phyloP scores from a whole-genome alignment of 768 basidiomycete genomes.

The Kwoniella botswanensis region DNA sequence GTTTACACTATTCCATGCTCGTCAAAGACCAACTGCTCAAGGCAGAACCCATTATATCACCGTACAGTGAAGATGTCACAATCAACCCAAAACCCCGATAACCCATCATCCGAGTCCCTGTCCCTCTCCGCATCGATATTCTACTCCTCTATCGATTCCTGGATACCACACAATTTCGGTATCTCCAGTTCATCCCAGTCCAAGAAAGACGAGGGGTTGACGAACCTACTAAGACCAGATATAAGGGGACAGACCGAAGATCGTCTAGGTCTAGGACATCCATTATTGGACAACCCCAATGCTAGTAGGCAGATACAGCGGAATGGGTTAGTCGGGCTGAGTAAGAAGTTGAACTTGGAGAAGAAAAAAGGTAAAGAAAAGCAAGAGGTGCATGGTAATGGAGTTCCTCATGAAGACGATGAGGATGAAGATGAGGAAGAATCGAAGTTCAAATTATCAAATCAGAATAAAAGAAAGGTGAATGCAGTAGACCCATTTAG shows the following conservation, averaged over 20 bases:
- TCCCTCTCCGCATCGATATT: conserved; percentile 38
- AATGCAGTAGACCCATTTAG: conserved; percentile 1
- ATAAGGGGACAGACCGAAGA: conserved; percentile 17
- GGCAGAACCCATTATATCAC: neutral
- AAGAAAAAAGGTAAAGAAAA: conserved; percentile 18
- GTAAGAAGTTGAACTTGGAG: conserved; percentile 14
- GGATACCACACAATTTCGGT: conserved; percentile 44
- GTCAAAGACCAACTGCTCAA: neutral
- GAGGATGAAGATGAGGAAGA: conserved; percentile 39
- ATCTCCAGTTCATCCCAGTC: conserved; percentile 4
- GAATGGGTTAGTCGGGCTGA: conserved; percentile 9
- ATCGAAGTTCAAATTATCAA: conserved; percentile 27
- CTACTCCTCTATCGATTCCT: conserved; percentile 35
- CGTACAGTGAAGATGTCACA: neutral
- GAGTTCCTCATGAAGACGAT: conserved; percentile 21
- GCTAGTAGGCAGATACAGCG: neutral
- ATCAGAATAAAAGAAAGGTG: conserved; percentile 36
- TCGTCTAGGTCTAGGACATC: conserved; percentile 45
- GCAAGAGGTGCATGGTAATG: conserved; percentile 9
- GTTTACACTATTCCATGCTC: neutral
- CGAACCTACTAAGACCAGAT: neutral
- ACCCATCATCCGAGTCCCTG: conserved; percentile 28
- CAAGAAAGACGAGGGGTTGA: neutral
- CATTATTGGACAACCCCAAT: conserved; percentile 22
- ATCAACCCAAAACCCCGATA: neutral